Conservation (phyloP, 192 early-diverging fungal genomes). For the Podochytrium sp. region DNA sequence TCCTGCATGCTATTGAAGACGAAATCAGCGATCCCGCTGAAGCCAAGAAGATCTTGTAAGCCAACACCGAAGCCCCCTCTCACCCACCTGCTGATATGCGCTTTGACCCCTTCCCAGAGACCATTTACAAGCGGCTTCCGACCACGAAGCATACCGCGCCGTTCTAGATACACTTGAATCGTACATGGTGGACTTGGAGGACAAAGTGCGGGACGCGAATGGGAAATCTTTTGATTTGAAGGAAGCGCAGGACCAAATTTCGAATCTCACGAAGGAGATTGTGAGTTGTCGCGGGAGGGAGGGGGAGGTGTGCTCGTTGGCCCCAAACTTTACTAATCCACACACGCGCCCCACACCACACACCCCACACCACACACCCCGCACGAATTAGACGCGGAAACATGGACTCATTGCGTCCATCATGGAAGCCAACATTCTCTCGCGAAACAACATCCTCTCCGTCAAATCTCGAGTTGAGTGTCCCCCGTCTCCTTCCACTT, state of each 20-base stretch:
- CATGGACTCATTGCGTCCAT: constrained; percentile 24
- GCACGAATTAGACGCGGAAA: constrained; percentile 12
- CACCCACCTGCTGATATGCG: not conserved
- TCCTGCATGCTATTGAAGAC: not conserved
- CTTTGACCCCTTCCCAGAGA: not conserved
- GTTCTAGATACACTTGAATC: not conserved
- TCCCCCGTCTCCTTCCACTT: too few relatives aligned
- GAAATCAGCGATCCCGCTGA: not conserved
- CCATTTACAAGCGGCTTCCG: not conserved
- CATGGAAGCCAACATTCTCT: constrained; percentile 27
- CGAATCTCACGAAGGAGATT: not conserved
- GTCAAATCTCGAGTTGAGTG: constrained; percentile 14
- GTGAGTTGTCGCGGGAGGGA: too few relatives aligned
- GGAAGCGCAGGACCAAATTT: not conserved
- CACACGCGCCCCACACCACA: not conserved
- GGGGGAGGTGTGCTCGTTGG: too few relatives aligned
- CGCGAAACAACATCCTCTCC: not conserved
- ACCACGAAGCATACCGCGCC: not conserved
- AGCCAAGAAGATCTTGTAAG: not conserved
- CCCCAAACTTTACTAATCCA: not conserved
- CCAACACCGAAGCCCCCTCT: not conserved
- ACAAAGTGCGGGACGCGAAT: not conserved
- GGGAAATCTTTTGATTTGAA: not conserved
- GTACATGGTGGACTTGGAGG: not conserved
- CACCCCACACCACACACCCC: not conserved